phyloP scores from a whole-genome alignment of 169 alveolate species.

The Babesia bigemina region DNA sequence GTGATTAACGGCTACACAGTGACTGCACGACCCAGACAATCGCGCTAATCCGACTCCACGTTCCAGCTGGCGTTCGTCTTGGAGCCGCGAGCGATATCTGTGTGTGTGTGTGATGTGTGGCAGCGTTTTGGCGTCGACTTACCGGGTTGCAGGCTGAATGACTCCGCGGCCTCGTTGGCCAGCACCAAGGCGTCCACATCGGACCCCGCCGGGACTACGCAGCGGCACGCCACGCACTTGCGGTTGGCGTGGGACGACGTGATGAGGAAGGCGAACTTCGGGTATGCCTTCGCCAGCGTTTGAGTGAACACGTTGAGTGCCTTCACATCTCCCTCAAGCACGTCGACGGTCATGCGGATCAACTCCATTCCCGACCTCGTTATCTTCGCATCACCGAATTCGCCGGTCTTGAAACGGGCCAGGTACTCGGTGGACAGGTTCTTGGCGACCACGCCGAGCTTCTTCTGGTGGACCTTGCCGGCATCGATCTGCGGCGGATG shows the following conservation, averaged over 20 bases:
- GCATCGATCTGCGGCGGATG: conserved; percentile 33
- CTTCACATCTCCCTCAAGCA: conserved; percentile 60
- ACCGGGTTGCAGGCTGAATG: conserved; percentile 32
- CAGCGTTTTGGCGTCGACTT: background rate
- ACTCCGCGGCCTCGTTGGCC: conserved; percentile 51
- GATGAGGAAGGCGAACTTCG: conserved; percentile 38
- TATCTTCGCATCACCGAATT: conserved; percentile 15
- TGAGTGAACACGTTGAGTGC: conserved; percentile 48
- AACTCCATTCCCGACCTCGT: conserved; percentile 15
- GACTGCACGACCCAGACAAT: background rate
- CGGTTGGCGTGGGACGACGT: conserved; percentile 28
- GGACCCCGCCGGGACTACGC: conserved; percentile 38
- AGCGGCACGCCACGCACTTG: conserved; percentile 42
- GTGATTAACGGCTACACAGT: conserved; percentile 14
- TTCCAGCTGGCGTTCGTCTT: conserved; percentile 64
- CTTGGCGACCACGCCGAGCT: conserved; percentile 50
- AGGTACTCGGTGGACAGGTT: conserved; percentile 25
- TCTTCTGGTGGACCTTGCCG: conserved; percentile 60
- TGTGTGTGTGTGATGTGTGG: background rate
- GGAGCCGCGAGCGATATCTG: conserved; percentile 56
- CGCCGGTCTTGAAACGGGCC: conserved; percentile 21
- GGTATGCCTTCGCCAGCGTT: conserved; percentile 52
- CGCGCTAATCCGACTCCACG: conserved; percentile 25
- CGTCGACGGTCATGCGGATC: conserved; percentile 33
- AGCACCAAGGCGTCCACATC: conserved; percentile 35